These are phyloP conservation scores for Rhizophlyctis rosea DNA, from an alignment of 192 early-diverging fungal genomes.

Conservation along the genomic window DNA sequence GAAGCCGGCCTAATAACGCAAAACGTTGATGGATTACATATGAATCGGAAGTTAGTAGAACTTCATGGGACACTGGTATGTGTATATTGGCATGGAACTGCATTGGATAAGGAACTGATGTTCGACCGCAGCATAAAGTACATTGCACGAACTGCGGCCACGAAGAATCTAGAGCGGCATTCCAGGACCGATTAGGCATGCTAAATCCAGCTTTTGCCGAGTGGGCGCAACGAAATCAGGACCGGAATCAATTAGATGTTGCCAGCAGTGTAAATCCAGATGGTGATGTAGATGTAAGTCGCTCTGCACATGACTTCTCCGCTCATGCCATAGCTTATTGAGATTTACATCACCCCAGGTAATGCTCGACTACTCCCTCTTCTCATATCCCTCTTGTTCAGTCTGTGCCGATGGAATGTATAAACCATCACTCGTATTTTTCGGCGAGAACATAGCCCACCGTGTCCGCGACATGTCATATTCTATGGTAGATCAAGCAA, in stretches of 20 bases:
- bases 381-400: slow-evolving; percentile 69
- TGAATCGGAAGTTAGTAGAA: slow-evolving; percentile 62
- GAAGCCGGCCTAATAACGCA: slow-evolving; percentile 72
- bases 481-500: slow-evolving; percentile 54
- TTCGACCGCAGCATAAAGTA: slow-evolving; percentile 44
- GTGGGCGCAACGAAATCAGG: slow-evolving; percentile 35
- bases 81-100: not conserved
- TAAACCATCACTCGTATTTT: slow-evolving; percentile 75
- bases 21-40: slow-evolving; percentile 87
- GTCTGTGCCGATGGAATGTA: slow-evolving; percentile 57
- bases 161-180: slow-evolving; percentile 48
- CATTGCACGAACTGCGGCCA: slow-evolving; percentile 70
- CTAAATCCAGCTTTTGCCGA: slow-evolving; percentile 68
- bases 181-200: slow-evolving; percentile 62
- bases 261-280: slow-evolving; percentile 68
- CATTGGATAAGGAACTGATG: not conserved
- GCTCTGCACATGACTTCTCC: not conserved
- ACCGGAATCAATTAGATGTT: slow-evolving; percentile 25
- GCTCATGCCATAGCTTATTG: too few relatives aligned
- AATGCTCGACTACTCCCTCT: slow-evolving; percentile 55
- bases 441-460: slow-evolving; percentile 78
- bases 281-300: slow-evolving; percentile 73
- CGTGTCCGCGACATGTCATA: slow-evolving; percentile 53
- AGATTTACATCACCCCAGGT: too few relatives aligned
- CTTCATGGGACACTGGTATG: slow-evolving; percentile 75